phyloP scores from a whole-genome alignment of 352 stramenopile genomes.

The Phytophthora pistaciae region DNA sequence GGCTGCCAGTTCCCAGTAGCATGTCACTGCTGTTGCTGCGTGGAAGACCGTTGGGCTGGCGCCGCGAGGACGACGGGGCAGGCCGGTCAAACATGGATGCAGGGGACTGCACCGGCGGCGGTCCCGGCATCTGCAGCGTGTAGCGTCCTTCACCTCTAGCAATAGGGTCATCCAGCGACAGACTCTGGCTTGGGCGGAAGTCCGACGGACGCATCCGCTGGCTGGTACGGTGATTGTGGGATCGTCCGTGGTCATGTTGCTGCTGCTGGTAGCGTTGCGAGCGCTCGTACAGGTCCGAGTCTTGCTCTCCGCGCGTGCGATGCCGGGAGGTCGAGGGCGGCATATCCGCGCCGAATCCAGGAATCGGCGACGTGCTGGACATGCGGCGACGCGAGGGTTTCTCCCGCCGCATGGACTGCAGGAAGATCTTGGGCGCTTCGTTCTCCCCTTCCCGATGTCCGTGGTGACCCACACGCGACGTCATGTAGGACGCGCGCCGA shows the following conservation, averaged over 20 bases:
- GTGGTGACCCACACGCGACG: conserved; percentile 37
- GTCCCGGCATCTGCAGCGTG: conserved; percentile 41
- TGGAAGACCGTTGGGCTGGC: conserved; percentile 21
- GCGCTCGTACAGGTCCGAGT: conserved; percentile 38
- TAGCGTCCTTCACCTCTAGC: conserved; percentile 41
- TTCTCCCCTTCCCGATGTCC: conserved; percentile 22
- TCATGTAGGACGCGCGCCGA: conserved; percentile 66
- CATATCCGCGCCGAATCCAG: conserved; percentile 26
- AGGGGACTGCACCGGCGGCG: conserved; percentile 26
- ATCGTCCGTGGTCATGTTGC: conserved; percentile 32
- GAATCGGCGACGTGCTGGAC: conserved; percentile 43
- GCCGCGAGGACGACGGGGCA: conserved; percentile 13
- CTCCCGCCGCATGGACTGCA: conserved; percentile 74
- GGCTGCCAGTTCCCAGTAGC: conserved; percentile 15
- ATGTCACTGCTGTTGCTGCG: conserved; percentile 39
- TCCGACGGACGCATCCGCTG: conserved; percentile 49
- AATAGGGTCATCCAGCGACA: conserved; percentile 48
- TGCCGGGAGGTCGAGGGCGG: conserved; percentile 27
- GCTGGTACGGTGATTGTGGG: conserved; percentile 29
- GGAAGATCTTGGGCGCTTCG: conserved; percentile 66
- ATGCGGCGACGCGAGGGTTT: conserved; percentile 35
- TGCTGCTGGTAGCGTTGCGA: conserved; percentile 35
- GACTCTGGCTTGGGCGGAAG: conserved; percentile 44
- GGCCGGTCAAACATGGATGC: conserved; percentile 78
- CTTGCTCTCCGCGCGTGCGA: conserved; percentile 22